A percentile compares a stretch with the other conserved stretches of the same genome.
These are phyloP conservation scores for Austroboletus niveus DNA, from an alignment of 1,284 basidiomycete species.

Conservation along the genomic window DNA sequence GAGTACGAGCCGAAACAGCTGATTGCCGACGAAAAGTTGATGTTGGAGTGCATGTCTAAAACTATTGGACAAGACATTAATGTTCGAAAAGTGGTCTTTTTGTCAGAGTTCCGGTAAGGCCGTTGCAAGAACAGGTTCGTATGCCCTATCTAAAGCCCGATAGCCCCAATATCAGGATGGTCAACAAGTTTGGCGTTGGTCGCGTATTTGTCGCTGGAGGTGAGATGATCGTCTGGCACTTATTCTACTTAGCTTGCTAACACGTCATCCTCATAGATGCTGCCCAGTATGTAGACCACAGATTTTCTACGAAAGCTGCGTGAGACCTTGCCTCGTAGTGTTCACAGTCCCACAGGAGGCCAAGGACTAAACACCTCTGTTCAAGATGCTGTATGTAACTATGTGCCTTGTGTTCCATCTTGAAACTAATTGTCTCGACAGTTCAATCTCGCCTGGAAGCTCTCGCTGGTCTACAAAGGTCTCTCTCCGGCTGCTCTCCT, in stretches of 20 bases:
- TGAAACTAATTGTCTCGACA: constrained; percentile 1
- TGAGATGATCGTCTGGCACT: constrained; percentile 24
- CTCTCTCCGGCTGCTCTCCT: constrained; percentile 15
- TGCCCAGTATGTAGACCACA: constrained; percentile 16
- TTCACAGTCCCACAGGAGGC: constrained; percentile 47
- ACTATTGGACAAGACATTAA: constrained; percentile 2
- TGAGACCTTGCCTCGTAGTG: constrained; percentile 25
- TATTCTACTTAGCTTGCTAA: not conserved
- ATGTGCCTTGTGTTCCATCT: not conserved
- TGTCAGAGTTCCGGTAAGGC: constrained; percentile 27
- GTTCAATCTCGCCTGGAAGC: constrained; percentile 45
- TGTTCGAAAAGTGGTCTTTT: constrained; percentile 10
- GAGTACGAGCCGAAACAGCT: constrained; percentile 29
- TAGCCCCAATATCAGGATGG: constrained; percentile 34
- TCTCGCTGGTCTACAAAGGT: constrained; percentile 37
- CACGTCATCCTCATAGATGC: constrained; percentile 6
- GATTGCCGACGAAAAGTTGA: constrained; percentile 15
- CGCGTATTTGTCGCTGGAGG: constrained; percentile 37
- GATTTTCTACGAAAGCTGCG: no score
- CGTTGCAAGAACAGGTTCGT: not conserved
- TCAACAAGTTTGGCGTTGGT: constrained; percentile 30
- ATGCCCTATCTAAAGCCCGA: not conserved
- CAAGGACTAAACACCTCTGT: constrained; percentile 43
- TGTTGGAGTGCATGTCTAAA: constrained; percentile 18
- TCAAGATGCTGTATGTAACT: constrained; percentile 36